Evolutionary conservation across 306 rosid genomes (phyloP), one percentile per base, ranked within the genome.

Genomic region (Biancaea sappan): DNA sequence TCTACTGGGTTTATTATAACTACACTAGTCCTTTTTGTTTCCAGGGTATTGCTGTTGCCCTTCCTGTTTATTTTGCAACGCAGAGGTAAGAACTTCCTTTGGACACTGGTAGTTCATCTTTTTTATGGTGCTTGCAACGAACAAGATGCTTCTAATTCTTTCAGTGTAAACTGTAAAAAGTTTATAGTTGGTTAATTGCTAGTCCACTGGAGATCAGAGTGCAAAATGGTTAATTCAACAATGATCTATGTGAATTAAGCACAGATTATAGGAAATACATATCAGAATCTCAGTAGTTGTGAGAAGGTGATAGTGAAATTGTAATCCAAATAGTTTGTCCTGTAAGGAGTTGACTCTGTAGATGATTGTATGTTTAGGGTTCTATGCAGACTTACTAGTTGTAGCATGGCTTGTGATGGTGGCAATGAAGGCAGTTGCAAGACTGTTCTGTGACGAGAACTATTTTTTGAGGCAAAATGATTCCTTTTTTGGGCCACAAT

Each of bases 31-130:
- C 73, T 86, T 51, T 51, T 67, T 14, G 38, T 68, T 83, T 84
- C 32, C 75, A 88, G 99, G 98, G 99, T 48, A 91, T 92, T 77
- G 97, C 96, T 51, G 99, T 90, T 76, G 97, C 99, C 2, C 99
- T 94, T 82, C 99, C 98, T 79, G 85, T 94, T 79, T 94, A 94
- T 80, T 92, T 92, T 77, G 99, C 96, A 15, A 92, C 97, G 24
- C 87, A 94, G 83, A 90, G 96, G 99, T 94, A 71, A 86, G 85
- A 80, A 58, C 71, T 71, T 76, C 58, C 52, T 44, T 53, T 41
- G 46, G 44, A 69, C 47, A 58, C 24, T 25, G 21, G 60, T 59
- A 67, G 68, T 65, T 80, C 57, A 37, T 34, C 51, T 13, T 74
- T 76, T 43, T 73, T 28, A 32, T 66, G 64, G 58, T 62, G 65